Percentiles rank a stretch among this genome's conserved stretches.
Evolutionary conservation across 129 eudicot species (phyloP).

Genomic region (Lonicera japonica): DNA sequence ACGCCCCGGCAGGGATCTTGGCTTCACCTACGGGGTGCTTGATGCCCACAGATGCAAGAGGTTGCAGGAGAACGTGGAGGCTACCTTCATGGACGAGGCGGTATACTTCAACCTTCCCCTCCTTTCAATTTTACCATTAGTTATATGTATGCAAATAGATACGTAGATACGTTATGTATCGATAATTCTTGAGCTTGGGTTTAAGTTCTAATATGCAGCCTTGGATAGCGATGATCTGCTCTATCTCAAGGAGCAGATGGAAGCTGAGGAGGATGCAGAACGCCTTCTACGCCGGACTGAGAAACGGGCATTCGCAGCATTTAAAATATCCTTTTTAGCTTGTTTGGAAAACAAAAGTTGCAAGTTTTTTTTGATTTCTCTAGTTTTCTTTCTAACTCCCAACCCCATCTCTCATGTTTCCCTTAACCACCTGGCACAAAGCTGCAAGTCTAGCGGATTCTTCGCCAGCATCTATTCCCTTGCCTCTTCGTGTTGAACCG

Average conservation of each 20-base stretch:
- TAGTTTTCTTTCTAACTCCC: not conserved
- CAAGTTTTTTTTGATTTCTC: not conserved
- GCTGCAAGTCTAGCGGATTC: slow-evolving; percentile 87
- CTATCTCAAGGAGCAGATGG: slow-evolving; percentile 99
- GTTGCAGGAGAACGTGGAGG: slow-evolving; percentile 99
- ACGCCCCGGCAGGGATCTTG: slow-evolving; percentile 99
- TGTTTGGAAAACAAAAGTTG: not conserved
- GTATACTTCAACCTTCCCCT: slow-evolving; percentile 29
- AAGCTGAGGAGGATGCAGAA: slow-evolving; percentile 98
- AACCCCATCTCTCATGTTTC: not conserved
- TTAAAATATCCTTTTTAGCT: slow-evolving; percentile 73
- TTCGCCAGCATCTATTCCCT: slow-evolving; percentile 65
- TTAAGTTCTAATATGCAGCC: slow-evolving; percentile 62
- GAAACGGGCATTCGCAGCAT: slow-evolving; percentile 94
- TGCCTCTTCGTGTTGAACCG: slow-evolving; percentile 95
- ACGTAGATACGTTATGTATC: not conserved
- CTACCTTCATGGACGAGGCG: slow-evolving; percentile 99
- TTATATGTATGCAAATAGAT: not conserved
- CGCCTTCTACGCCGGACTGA: slow-evolving; percentile 91
- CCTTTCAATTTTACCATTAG: not conserved
- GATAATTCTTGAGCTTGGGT: slow-evolving; percentile 16
- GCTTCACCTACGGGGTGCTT: slow-evolving; percentile 71
- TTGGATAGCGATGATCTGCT: slow-evolving; percentile 98
- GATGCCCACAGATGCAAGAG: slow-evolving; percentile 96
- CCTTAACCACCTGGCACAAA: slow-evolving; percentile 57